Evolutionary conservation across 2,329 filamentous ascomycete genomes (phyloP).

Genomic region (Penicillium brevicompactum): DNA sequence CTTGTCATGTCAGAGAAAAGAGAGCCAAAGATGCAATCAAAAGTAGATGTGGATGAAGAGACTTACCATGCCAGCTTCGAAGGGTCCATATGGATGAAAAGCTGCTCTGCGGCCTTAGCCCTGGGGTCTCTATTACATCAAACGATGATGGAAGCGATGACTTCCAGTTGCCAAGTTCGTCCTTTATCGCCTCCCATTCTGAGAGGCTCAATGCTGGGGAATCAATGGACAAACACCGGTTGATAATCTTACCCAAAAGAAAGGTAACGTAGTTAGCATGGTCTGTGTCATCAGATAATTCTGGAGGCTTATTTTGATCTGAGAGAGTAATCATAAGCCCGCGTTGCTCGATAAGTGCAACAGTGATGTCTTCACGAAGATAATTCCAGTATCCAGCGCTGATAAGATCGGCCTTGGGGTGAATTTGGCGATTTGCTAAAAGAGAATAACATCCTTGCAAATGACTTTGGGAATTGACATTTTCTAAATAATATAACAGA

Average conservation of each 20-base stretch:
- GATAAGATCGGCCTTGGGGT: slow-evolving; percentile 31
- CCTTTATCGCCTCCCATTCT: slow-evolving; percentile 19
- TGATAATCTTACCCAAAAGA: slow-evolving; percentile 49
- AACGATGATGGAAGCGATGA: slow-evolving; percentile 30
- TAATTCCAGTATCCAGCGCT: slow-evolving; percentile 56
- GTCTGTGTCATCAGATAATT: slow-evolving; percentile 29
- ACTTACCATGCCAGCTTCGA: too few species aligned
- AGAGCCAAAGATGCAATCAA: too few species aligned
- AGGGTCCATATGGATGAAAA: too few species aligned
- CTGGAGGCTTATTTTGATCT: slow-evolving; percentile 12
- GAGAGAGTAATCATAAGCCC: slow-evolving; percentile 46
- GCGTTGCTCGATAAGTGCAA: slow-evolving; percentile 50
- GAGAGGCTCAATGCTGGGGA: not conserved
- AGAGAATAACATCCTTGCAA: too few species aligned
- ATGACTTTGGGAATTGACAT: slow-evolving; percentile 41
- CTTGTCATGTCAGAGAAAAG: too few species aligned
- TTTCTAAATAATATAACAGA: slow-evolving; percentile 27
- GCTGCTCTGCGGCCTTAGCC: too few species aligned
- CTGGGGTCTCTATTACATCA: too few species aligned
- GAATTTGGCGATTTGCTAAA: slow-evolving; percentile 10
- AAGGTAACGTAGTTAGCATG: slow-evolving; percentile 47
- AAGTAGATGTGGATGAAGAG: too few species aligned
- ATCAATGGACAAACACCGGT: slow-evolving; percentile 35
- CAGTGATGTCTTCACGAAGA: slow-evolving; percentile 56
- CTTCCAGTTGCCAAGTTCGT: slow-evolving; percentile 35